Evolutionary conservation across 179 eudicot genomes (phyloP), one percentile per base, ranked within the genome.

Genomic region (Corrigiola litoralis): DNA sequence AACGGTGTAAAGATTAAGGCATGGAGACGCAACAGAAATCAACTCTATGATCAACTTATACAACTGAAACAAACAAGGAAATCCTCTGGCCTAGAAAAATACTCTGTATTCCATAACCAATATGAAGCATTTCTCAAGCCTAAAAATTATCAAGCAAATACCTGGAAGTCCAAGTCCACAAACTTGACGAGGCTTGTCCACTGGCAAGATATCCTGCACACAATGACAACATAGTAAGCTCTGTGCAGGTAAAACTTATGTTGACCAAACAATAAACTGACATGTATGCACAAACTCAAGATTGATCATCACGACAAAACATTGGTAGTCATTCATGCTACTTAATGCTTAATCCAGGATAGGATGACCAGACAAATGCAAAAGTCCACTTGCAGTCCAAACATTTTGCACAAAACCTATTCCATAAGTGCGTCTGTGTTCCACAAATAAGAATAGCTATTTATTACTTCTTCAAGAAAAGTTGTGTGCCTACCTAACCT

Each of bases 131-230:
- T 58, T 13, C 11, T 34, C 28, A 57, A 25, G 32, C 60, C 42
- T n/a, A n/a, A n/a, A n/a, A 18, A 16, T 32, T 20, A 20, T 18
- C 4, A 21, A 34, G 2, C 21, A 54, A 11, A 62, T 80, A 89
- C 96, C 96, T 78, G 94, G 96, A 75, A 87, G 88, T 50, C 77
- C 87, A 48, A 87, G 90, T 60, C 96, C 96, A 65, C 79, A 76
- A 66, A 84, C 69, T 77, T 82, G 94, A 24, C 96, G 83, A 41
- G 96, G 96, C 78, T 89, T 89, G 45, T 82, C 85, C 40, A 68
- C 78, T n/a, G 96, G 90, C 77, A 89, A 71, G 54, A 58, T 50
- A 69, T 84, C 90, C 96, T 89, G 81, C 50, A 12, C 32, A 66
- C 57, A 50, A n/a, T 59, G 24, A 65, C 52, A 37, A 31, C 52